Percentiles rank a stretch among this genome's conserved stretches.
Evolutionary conservation across 108 stramenopile species (phyloP).

Genomic region (Discostella pseudostelligera): DNA sequence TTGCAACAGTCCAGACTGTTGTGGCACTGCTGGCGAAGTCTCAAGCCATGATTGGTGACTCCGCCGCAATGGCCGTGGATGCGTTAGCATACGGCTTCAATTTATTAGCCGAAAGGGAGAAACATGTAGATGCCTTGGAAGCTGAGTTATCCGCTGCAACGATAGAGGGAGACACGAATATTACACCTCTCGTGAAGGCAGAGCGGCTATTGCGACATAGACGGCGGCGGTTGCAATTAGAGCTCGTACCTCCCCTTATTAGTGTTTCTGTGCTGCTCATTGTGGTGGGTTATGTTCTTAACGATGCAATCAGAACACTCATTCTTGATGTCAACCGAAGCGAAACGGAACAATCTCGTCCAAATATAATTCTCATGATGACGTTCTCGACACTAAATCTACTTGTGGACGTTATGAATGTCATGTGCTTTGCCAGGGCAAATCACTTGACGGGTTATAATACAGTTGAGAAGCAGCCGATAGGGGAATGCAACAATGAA

Average conservation of each 20-base stretch:
- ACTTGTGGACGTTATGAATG: conserved; percentile 69
- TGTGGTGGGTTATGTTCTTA: conserved; percentile 43
- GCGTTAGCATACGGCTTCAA: conserved; percentile 66
- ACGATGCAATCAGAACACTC: conserved; percentile 27
- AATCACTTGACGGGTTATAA: conserved; percentile 57
- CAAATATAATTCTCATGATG: conserved; percentile 61
- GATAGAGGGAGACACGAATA: conserved; percentile 2
- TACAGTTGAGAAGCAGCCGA: conserved; percentile 12
- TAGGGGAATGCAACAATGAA: conserved; percentile 5
- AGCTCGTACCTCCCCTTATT: conserved; percentile 70
- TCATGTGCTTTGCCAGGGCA: conserved; percentile 66
- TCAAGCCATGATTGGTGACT: conserved; percentile 62
- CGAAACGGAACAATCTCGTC: conserved; percentile 37
- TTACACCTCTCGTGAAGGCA: conserved; percentile 9
- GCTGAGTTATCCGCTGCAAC: conserved; percentile 3
- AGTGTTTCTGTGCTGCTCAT: conserved; percentile 54
- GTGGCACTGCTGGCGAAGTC: conserved; percentile 59
- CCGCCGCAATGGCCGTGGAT: conserved; percentile 69
- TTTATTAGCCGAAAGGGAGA: conserved; percentile 56
- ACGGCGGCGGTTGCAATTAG: conserved; percentile 51
- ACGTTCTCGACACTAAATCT: conserved; percentile 58
- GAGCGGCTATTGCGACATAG: conserved; percentile 37
- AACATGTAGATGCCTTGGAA: conserved; percentile 26
- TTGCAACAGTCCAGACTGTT: conserved; percentile 49
- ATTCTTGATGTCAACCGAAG: conserved; percentile 22